phyloP scores from a whole-genome alignment of 768 basidiomycete genomes.

The Xerocomus brunneocitrinus region DNA sequence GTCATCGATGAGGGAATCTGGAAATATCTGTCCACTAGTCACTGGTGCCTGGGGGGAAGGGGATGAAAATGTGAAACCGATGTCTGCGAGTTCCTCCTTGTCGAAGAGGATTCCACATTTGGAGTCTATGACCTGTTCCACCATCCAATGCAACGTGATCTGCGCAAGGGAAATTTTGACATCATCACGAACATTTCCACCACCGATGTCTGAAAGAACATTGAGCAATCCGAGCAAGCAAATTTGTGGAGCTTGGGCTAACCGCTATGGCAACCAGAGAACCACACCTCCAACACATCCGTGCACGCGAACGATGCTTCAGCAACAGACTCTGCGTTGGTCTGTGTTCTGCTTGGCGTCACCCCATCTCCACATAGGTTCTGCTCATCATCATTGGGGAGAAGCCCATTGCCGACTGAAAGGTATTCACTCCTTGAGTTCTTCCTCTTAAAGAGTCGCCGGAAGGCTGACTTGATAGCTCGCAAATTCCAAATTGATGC shows the following conservation, averaged over 20 bases:
- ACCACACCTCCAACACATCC: slow-evolving; percentile 79
- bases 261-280: slow-evolving; percentile 70
- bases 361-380: neutral
- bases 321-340: neutral
- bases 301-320: slow-evolving; percentile 14
- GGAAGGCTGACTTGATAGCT: neutral
- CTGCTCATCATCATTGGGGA: neutral
- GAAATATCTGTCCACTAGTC: neutral
- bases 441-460: neutral
- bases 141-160: slow-evolving; percentile 75
- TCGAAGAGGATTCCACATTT: slow-evolving; percentile 62
- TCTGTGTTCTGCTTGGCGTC: neutral
- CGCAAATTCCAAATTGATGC: neutral
- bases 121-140: slow-evolving; percentile 55
- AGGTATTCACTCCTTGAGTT: neutral
- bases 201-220: slow-evolving; percentile 57
- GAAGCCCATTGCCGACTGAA: neutral
- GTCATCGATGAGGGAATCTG: neutral
- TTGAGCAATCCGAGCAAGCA: neutral
- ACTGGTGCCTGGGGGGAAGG: slow-evolving; percentile 9
- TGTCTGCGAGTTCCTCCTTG: slow-evolving; percentile 39
- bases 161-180: slow-evolving; percentile 44
- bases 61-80: slow-evolving; percentile 30
- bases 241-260: slow-evolving; percentile 16
- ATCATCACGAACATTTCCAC: slow-evolving; percentile 49